A percentile compares a stretch with the other conserved stretches of the same genome.
Conservation (phyloP, 1,284 basidiomycete species). For the Ceratobasidium sp. region DNA sequence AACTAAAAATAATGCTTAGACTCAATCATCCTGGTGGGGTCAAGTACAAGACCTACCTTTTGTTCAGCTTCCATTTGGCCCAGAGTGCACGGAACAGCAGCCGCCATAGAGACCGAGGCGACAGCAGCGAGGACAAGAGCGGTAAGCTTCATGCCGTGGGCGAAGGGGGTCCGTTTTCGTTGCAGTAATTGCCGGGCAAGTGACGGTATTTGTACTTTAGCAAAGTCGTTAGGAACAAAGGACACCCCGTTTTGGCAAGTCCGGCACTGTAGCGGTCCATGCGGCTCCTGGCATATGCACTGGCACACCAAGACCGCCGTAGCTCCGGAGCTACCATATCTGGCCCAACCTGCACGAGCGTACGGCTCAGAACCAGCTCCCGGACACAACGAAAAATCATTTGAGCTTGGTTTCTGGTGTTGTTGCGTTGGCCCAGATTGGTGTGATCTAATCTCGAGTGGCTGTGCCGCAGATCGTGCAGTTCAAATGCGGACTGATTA, state of each 20-base stretch:
- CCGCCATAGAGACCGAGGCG: not conserved
- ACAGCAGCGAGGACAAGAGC: not conserved
- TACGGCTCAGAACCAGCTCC: too few species aligned
- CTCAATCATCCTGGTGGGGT: not conserved
- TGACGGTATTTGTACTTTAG: not conserved
- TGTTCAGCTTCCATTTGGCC: slow-evolving; percentile 7
- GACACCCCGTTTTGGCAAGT: not conserved
- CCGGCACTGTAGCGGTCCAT: not conserved
- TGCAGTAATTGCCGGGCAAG: not conserved
- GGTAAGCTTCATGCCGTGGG: not conserved
- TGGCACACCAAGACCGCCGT: not conserved
- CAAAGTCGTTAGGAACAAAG: not conserved
- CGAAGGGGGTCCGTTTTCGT: not conserved
- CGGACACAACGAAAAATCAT: too few species aligned
- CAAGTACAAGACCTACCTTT: not conserved
- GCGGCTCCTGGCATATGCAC: not conserved
- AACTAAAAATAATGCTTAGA: not conserved
- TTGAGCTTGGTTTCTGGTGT: too few species aligned
- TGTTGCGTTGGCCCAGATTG: too few species aligned
- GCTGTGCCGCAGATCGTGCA: too few species aligned
- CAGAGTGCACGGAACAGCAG: not conserved
- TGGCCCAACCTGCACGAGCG: not conserved
- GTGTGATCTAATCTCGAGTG: too few species aligned
- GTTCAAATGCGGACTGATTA: too few species aligned
- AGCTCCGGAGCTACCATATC: not conserved